A percentile compares a stretch with the other conserved stretches of the same genome.
Conservation (phyloP, 208 protist genomes). For the Acanthamoeba castellanii region DNA sequence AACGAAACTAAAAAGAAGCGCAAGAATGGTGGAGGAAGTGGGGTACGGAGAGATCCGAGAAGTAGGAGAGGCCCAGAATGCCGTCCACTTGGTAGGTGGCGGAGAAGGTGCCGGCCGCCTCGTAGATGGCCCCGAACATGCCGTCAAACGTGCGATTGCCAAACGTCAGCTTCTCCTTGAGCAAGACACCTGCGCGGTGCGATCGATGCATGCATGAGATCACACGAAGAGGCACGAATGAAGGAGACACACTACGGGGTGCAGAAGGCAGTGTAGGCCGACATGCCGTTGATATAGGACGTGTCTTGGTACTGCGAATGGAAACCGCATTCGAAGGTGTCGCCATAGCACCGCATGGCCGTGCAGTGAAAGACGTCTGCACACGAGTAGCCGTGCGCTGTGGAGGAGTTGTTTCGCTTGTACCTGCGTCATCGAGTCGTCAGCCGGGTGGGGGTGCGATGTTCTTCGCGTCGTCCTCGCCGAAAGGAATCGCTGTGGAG, state of each 20-base stretch:
- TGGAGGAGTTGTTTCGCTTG: constrained; percentile 33
- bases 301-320: constrained; percentile 61
- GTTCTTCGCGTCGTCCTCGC: too few species aligned
- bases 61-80: constrained; percentile 67
- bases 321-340: constrained; percentile 37
- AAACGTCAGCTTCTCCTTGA: constrained; percentile 43
- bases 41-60: constrained; percentile 4
- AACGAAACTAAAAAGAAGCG: background rate
- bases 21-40: background rate
- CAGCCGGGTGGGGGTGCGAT: background rate
- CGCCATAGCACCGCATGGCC: constrained; percentile 25
- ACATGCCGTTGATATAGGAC: constrained; percentile 46
- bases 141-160: background rate
- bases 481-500: too few species aligned
- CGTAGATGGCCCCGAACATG: constrained; percentile 56
- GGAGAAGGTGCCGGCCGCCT: constrained; percentile 42
- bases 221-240: background rate
- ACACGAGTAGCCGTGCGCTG: background rate
- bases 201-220: background rate
- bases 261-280: background rate
- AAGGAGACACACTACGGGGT: background rate
- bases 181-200: background rate
- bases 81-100: constrained; percentile 19
- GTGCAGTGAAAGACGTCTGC: constrained; percentile 29
- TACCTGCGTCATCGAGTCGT: background rate